A percentile compares a stretch with the other conserved stretches of the same genome.
Evolutionary conservation across 176 grass and related monocot species (phyloP).

Genomic region (Aegilops tauschii): DNA sequence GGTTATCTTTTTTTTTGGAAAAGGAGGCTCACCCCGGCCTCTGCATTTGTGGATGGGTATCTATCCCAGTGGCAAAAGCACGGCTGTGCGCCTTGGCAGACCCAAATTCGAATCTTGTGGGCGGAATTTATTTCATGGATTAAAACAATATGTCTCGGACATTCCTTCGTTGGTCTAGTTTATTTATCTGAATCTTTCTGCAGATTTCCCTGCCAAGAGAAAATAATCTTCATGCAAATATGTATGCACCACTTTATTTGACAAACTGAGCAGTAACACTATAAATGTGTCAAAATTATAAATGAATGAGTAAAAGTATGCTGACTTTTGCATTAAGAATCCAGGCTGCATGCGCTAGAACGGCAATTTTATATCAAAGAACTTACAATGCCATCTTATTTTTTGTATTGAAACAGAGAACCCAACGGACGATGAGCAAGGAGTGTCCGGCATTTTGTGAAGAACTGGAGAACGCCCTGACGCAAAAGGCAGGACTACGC

Average conservation of each 20-base stretch:
- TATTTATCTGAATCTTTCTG: not conserved
- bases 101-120: too few species aligned
- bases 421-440: constrained; percentile 29
- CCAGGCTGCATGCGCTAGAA: not conserved
- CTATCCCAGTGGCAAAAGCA: too few species aligned
- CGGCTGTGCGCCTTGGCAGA: too few species aligned
- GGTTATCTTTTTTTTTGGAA: too few species aligned
- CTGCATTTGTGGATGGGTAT: too few species aligned
- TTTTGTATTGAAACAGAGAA: constrained; percentile 36
- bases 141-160: too few species aligned
- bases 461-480: constrained; percentile 26
- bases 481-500: constrained; percentile 10
- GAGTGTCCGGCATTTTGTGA: constrained; percentile 35
- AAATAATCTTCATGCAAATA: not conserved
- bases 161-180: too few species aligned
- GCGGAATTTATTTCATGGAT: too few species aligned
- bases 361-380: not conserved
- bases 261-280: not conserved
- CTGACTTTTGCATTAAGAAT: not conserved
- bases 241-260: not conserved
- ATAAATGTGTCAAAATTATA: not conserved
- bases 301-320: not conserved
- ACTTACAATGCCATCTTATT: not conserved
- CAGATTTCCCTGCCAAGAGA: not conserved
- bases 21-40: too few species aligned